phyloP scores from a whole-genome alignment of 176 grass and related monocot species.

The Carex cristatella region DNA sequence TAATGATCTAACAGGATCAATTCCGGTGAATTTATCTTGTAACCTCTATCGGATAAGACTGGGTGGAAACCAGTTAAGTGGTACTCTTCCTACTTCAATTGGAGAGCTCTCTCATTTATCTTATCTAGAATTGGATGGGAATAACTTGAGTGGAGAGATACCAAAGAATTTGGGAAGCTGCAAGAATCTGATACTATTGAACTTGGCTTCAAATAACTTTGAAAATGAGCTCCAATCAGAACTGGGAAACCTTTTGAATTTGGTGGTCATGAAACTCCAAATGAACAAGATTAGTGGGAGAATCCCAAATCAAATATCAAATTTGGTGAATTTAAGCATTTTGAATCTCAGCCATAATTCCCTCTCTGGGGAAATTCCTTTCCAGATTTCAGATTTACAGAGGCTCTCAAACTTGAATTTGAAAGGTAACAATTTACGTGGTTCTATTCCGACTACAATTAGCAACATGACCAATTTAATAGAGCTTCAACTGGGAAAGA shows the following conservation, averaged over 20 bases:
- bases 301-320: conserved; percentile 18
- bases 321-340: conserved; percentile 6
- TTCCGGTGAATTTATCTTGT: neutral
- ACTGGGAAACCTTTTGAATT: conserved; percentile 22
- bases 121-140: no score
- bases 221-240: neutral
- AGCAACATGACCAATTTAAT: no score
- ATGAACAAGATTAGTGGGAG: conserved; percentile 27
- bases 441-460: no score
- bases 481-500: no score
- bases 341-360: conserved; percentile 57
- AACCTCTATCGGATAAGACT: no score
- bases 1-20: conserved; percentile 22
- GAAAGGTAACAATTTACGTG: conserved; percentile 16
- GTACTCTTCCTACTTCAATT: no score
- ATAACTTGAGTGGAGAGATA: no score
- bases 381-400: neutral
- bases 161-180: no score
- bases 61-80: no score
- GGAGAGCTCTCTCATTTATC: no score
- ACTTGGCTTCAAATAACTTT: no score
- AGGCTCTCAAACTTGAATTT: conserved; percentile 32
- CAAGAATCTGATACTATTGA: no score
- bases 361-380: conserved; percentile 36
- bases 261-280: conserved; percentile 46